Conservation (phyloP, 192 early-diverging fungal genomes). For the Coemansia sp. region DNA sequence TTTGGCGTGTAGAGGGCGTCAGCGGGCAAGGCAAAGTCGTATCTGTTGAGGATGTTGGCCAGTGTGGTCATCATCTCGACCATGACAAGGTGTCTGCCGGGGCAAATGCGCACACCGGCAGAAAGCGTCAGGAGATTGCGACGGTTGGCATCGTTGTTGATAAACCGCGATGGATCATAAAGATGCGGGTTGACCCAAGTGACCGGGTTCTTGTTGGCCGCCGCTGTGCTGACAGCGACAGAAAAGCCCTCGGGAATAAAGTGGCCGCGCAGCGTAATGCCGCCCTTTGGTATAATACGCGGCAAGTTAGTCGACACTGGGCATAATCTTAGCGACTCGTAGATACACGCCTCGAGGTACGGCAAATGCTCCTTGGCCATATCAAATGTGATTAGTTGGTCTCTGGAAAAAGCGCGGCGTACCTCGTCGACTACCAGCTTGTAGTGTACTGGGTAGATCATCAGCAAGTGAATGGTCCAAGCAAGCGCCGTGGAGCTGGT, state of each 20-base stretch:
- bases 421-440: constrained; percentile 18
- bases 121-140: constrained; percentile 40
- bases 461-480: constrained; percentile 44
- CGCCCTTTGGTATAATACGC: constrained; percentile 40
- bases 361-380: constrained; percentile 31
- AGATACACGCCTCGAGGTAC: constrained; percentile 46
- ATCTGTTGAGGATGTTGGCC: constrained; percentile 51
- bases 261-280: constrained; percentile 31
- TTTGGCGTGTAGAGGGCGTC: constrained; percentile 28
- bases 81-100: constrained; percentile 43
- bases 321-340: constrained; percentile 46
- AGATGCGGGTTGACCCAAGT: constrained; percentile 35
- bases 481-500: constrained; percentile 35
- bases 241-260: constrained; percentile 31
- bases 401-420: constrained; percentile 15
- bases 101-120: constrained; percentile 46
- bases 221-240: constrained; percentile 35
- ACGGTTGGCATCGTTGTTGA: constrained; percentile 25
- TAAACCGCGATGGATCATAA: constrained; percentile 36
- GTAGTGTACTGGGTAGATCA: constrained; percentile 38
- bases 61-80: constrained; percentile 41
- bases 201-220: constrained; percentile 27
- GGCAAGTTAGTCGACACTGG: constrained; percentile 43
- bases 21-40: constrained; percentile 32
- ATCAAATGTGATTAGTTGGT: constrained; percentile 28